Conservation (phyloP, 345 rosid genomes). For the Lumnitzera littorea region DNA sequence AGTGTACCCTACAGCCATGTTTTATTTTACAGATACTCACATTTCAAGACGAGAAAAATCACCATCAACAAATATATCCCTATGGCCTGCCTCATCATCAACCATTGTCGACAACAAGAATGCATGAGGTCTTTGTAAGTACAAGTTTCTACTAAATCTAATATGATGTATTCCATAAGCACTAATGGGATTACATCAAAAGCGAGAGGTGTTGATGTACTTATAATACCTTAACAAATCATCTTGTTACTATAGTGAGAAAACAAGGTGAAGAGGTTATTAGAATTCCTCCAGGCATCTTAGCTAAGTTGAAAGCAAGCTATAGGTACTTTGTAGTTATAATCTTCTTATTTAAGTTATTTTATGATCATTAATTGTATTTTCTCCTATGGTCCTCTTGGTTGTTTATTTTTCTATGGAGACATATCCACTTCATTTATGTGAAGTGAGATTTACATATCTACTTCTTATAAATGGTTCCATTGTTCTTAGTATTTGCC, state of each 20-base stretch:
- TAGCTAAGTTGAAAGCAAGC: slow-evolving; percentile 77
- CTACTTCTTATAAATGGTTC: too few relatives aligned
- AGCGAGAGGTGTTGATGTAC: slow-evolving; percentile 63
- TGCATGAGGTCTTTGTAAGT: slow-evolving; percentile 70
- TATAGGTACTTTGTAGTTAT: slow-evolving; percentile 44
- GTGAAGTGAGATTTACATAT: too few relatives aligned
- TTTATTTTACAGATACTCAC: too few relatives aligned
- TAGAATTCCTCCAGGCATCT: slow-evolving; percentile 79
- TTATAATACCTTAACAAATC: slow-evolving; percentile 70
- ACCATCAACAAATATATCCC: too few relatives aligned
- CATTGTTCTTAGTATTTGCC: too few relatives aligned
- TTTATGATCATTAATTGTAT: background rate
- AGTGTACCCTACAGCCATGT: too few relatives aligned
- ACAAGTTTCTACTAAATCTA: slow-evolving; percentile 66
- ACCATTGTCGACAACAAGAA: slow-evolving; percentile 57
- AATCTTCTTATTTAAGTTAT: too few relatives aligned
- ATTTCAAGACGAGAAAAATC: too few relatives aligned
- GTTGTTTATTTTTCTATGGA: too few relatives aligned
- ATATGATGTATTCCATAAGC: slow-evolving; percentile 33
- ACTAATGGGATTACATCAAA: slow-evolving; percentile 37
- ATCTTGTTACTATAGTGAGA: slow-evolving; percentile 93
- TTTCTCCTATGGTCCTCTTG: too few relatives aligned
- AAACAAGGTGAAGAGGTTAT: slow-evolving; percentile 93
- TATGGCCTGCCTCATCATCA: too few relatives aligned
- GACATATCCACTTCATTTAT: too few relatives aligned